Evolutionary conservation across 768 basidiomycete genomes (phyloP).

Genomic region (Lactarius indigo): DNA sequence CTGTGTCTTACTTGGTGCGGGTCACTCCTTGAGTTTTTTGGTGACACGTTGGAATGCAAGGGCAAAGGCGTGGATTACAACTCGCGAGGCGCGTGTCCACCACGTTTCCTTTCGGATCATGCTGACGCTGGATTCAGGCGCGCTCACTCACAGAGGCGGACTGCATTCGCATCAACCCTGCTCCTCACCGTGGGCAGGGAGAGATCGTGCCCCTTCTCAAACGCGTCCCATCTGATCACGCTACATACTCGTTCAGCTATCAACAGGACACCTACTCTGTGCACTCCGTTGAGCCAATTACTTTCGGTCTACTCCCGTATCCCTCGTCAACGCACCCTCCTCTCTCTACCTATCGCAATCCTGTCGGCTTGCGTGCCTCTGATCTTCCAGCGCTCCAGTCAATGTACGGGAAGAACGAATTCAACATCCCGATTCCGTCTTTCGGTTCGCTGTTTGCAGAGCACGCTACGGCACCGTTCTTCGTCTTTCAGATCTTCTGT

Average conservation of each 20-base stretch:
- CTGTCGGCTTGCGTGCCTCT: slow-evolving; percentile 49
- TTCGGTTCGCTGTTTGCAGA: slow-evolving; percentile 90
- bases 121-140: slow-evolving; percentile 40
- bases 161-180: slow-evolving; percentile 77
- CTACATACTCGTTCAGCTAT: slow-evolving; percentile 85
- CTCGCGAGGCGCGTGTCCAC: slow-evolving; percentile 52
- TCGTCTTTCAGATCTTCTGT: slow-evolving; percentile 98
- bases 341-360: slow-evolving; percentile 59
- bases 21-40: slow-evolving; percentile 91
- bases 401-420: slow-evolving; percentile 91
- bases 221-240: slow-evolving; percentile 51
- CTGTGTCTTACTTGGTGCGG: slow-evolving; percentile 76
- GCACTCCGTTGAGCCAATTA: slow-evolving; percentile 48
- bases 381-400: slow-evolving; percentile 50
- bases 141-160: slow-evolving; percentile 65
- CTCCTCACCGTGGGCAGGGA: slow-evolving; percentile 78
- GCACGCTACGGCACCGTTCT: slow-evolving; percentile 98
- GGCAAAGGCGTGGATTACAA: slow-evolving; percentile 78
- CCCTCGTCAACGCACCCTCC: slow-evolving; percentile 72
- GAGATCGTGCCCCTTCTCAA: slow-evolving; percentile 80
- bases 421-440: slow-evolving; percentile 94
- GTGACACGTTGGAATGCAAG: slow-evolving; percentile 85
- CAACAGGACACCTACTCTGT: slow-evolving; percentile 91
- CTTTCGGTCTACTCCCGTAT: slow-evolving; percentile 83
- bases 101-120: slow-evolving; percentile 5